Percentiles rank a stretch among this genome's conserved stretches.
Conservation (phyloP, 1,284 basidiomycete genomes). For the Melampsora medusae region DNA sequence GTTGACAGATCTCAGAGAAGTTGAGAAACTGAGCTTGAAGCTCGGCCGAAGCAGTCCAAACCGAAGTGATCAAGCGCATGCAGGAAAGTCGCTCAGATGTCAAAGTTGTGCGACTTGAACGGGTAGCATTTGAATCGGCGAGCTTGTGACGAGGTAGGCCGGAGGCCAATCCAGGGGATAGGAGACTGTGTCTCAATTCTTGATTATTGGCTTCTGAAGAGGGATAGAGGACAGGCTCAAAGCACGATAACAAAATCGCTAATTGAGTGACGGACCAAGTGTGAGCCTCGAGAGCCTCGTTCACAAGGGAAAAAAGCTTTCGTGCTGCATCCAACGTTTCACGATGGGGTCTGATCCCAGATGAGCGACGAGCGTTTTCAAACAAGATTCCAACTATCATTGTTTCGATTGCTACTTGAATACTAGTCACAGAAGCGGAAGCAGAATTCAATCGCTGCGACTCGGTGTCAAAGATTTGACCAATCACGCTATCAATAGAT, state of each 20-base stretch:
- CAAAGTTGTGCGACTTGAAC: background rate
- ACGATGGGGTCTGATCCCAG: slow-evolving; percentile 8
- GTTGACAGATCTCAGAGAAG: slow-evolving; percentile 32
- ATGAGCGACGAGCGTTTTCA: slow-evolving; percentile 23
- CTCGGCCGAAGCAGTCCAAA: slow-evolving; percentile 19
- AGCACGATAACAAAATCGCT: slow-evolving; percentile 28
- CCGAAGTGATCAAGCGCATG: background rate
- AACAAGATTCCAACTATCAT: slow-evolving; percentile 25
- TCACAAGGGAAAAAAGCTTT: slow-evolving; percentile 9
- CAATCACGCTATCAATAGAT: slow-evolving; percentile 22
- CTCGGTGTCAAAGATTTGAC: slow-evolving; percentile 16
- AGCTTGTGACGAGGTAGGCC: slow-evolving; percentile 26
- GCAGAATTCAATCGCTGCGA: background rate
- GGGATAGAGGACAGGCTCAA: slow-evolving; percentile 26
- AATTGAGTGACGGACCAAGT: slow-evolving; percentile 31
- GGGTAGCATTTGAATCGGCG: background rate
- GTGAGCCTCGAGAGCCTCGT: slow-evolving; percentile 20
- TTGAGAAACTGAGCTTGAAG: slow-evolving; percentile 15
- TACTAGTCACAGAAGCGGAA: background rate
- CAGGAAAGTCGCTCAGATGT: background rate
- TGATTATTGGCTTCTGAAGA: background rate
- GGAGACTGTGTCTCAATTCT: background rate
- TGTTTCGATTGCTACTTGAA: slow-evolving; percentile 23
- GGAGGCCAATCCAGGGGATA: slow-evolving; percentile 25
- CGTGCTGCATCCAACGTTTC: background rate